These are phyloP conservation scores for Diaporthe ilicicola DNA, from an alignment of 2,329 filamentous ascomycete species.

Conservation along the genomic window DNA sequence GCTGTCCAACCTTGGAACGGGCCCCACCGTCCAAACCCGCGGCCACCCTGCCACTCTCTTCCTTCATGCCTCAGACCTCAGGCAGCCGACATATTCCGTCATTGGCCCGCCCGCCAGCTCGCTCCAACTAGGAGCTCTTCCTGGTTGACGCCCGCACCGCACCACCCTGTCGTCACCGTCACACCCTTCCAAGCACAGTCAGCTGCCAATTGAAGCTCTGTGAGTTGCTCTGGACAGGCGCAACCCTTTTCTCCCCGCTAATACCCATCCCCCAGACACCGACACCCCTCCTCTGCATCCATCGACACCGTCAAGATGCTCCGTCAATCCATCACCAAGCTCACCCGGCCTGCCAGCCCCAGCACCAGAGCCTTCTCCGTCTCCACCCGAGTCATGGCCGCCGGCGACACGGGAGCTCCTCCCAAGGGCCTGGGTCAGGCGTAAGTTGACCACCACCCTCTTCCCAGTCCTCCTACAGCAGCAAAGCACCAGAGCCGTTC, in stretches of 20 bases:
- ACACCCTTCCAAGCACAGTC: neutral
- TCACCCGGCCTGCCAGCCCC: slow-evolving; percentile 60
- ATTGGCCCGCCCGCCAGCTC: slow-evolving; percentile 25
- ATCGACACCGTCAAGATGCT: slow-evolving; percentile 63
- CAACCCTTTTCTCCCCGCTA: neutral
- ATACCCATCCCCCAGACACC: neutral
- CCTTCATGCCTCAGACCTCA: slow-evolving; percentile 13
- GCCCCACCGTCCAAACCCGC: neutral
- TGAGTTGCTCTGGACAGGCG: slow-evolving; percentile 24
- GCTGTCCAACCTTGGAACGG: neutral
- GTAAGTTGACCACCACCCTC: slow-evolving; percentile 50
- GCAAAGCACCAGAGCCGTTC: neutral
- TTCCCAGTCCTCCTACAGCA: neutral
- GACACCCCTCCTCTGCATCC: slow-evolving; percentile 3
- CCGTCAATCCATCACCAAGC: slow-evolving; percentile 66
- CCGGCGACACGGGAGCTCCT: slow-evolving; percentile 74
- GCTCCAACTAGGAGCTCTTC: slow-evolving; percentile 15
- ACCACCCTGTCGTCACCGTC: slow-evolving; percentile 18
- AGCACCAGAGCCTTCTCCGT: slow-evolving; percentile 68
- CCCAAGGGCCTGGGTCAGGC: slow-evolving; percentile 61
- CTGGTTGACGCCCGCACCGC: neutral
- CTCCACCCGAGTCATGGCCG: slow-evolving; percentile 69
- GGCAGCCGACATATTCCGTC: slow-evolving; percentile 32
- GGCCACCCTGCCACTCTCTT: neutral
- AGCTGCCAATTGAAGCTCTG: slow-evolving; percentile 33